These are phyloP conservation scores for Neofusicoccum laricinum DNA, from an alignment of 2,329 filamentous ascomycete genomes.

Conservation along the genomic window DNA sequence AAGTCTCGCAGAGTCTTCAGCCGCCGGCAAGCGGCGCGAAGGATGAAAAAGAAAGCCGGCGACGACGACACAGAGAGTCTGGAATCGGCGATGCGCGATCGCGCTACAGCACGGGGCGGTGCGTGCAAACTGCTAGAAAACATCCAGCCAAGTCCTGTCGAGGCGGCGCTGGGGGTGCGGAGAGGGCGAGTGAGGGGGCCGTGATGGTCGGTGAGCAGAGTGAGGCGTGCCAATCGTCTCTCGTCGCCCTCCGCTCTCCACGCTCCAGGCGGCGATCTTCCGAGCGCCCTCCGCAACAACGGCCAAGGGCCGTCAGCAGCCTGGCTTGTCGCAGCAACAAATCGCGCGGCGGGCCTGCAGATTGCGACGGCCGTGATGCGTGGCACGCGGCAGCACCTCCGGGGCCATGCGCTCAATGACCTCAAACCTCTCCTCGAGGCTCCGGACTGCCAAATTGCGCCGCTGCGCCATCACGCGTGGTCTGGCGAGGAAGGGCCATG, in stretches of 20 bases:
- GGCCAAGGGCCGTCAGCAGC: neutral
- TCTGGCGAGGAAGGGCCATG: neutral
- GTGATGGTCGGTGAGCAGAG: too few species aligned
- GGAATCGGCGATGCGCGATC: neutral
- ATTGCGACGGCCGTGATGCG: neutral
- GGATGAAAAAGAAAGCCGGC: conserved; percentile 6
- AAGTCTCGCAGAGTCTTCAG: neutral
- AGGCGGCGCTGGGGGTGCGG: neutral
- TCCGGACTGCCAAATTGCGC: neutral
- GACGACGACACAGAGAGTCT: neutral
- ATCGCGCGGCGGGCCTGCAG: neutral
- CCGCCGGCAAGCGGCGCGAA: neutral
- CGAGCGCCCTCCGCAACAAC: neutral
- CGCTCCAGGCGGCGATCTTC: neutral
- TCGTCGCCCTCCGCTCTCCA: neutral
- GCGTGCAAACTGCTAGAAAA: neutral
- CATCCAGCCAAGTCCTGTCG: neutral
- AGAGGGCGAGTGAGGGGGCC: neutral
- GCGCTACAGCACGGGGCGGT: neutral
- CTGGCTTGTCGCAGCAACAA: neutral
- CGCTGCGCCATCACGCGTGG: neutral
- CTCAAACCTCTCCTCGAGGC: neutral
- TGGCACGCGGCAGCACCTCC: neutral
- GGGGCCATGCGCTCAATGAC: neutral
- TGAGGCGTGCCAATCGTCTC: too few species aligned